These are phyloP conservation scores for Diplodia sapinea DNA, from an alignment of 2,329 filamentous ascomycete species.

Conservation along the genomic window DNA sequence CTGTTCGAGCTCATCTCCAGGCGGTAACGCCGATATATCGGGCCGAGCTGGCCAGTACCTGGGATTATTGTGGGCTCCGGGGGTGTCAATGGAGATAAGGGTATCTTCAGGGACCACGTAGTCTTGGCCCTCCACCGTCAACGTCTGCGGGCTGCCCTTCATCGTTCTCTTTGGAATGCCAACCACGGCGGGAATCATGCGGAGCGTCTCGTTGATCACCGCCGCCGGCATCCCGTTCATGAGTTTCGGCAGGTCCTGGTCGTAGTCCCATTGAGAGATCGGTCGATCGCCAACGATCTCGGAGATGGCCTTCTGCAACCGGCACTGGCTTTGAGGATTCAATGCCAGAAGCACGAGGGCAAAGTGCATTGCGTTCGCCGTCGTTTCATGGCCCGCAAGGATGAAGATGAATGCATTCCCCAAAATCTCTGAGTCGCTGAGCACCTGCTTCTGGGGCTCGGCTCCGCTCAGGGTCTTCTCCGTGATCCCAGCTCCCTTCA, in stretches of 20 bases:
- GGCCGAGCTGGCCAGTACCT: constrained; percentile 69
- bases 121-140: constrained; percentile 65
- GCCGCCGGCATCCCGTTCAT: constrained; percentile 74
- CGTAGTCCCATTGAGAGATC: constrained; percentile 72
- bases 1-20: constrained; percentile 64
- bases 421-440: constrained; percentile 70
- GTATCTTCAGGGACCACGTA: constrained; percentile 64
- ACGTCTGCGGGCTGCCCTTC: constrained; percentile 56
- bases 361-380: constrained; percentile 77
- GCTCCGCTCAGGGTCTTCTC: constrained; percentile 33
- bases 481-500: constrained; percentile 44
- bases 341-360: constrained; percentile 71
- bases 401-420: constrained; percentile 70
- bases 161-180: constrained; percentile 71
- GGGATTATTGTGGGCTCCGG: constrained; percentile 66
- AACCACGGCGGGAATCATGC: constrained; percentile 72
- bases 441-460: constrained; percentile 42
- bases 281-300: constrained; percentile 65
- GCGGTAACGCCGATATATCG: constrained; percentile 35
- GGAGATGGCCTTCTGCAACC: constrained; percentile 73
- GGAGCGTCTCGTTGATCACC: constrained; percentile 77
- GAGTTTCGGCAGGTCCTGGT: constrained; percentile 67
- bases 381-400: constrained; percentile 81
- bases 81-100: constrained; percentile 61
- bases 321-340: constrained; percentile 66